phyloP scores from a whole-genome alignment of 768 basidiomycete genomes.

The Pholiota microspora region DNA sequence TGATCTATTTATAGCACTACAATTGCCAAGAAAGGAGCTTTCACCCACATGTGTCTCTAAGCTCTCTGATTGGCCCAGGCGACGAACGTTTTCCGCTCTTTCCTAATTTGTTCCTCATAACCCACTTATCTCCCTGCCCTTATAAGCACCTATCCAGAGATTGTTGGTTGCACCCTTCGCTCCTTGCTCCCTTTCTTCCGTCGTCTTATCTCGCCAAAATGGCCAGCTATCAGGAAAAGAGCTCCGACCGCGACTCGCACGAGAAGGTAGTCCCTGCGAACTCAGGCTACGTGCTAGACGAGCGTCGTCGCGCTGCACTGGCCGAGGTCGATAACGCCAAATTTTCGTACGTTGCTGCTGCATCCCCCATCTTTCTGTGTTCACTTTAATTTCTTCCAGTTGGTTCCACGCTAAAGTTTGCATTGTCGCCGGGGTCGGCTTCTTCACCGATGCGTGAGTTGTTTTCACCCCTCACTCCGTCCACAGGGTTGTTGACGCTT shows the following conservation, averaged over 20 bases:
- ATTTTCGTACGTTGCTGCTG: slow-evolving; percentile 59
- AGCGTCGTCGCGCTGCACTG: slow-evolving; percentile 76
- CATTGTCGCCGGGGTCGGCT: slow-evolving; percentile 74
- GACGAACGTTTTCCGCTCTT: slow-evolving; percentile 2
- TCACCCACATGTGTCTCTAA: background rate
- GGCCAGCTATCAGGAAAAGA: slow-evolving; percentile 39
- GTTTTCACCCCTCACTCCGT: slow-evolving; percentile 25
- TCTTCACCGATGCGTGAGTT: slow-evolving; percentile 83
- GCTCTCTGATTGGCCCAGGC: slow-evolving; percentile 3
- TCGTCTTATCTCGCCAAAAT: slow-evolving; percentile 19
- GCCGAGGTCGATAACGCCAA: slow-evolving; percentile 84
- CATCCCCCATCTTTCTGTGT: background rate
- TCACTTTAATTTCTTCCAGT: slow-evolving; percentile 30
- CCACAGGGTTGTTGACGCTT: background rate
- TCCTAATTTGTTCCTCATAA: background rate
- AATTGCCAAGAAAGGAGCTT: background rate
- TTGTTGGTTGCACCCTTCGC: background rate
- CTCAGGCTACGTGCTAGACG: slow-evolving; percentile 50
- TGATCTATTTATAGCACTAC: background rate
- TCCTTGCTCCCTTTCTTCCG: slow-evolving; percentile 7
- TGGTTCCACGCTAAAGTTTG: slow-evolving; percentile 86
- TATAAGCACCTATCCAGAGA: slow-evolving; percentile 2
- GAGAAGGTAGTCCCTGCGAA: slow-evolving; percentile 24
- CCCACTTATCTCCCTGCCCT: background rate
- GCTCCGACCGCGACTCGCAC: slow-evolving; percentile 31